Evolutionary conservation across 352 stramenopile genomes (phyloP).

Genomic region (Pythium volutum): DNA sequence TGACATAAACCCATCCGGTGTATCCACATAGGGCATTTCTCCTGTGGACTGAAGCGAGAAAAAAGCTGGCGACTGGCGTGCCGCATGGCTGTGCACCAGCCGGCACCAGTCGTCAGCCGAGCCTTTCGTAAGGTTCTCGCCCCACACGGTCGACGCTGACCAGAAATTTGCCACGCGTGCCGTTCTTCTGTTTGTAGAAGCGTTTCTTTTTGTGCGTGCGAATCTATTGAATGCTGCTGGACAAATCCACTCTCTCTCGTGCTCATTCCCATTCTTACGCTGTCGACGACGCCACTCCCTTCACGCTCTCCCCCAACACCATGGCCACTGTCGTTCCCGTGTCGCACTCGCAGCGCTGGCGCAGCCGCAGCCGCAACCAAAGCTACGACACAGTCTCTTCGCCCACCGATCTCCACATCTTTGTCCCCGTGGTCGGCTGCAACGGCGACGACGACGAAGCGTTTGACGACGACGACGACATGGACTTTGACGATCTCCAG

Average conservation of each 20-base stretch:
- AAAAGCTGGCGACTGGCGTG: too few species aligned
- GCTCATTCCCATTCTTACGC: not conserved
- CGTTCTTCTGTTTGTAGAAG: not conserved
- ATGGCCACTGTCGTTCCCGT: slow-evolving; percentile 62
- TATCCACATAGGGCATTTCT: too few species aligned
- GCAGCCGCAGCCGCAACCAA: slow-evolving; percentile 46
- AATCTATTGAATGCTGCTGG: not conserved
- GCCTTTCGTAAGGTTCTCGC: too few species aligned
- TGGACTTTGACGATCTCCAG: slow-evolving; percentile 35
- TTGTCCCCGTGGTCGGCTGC: not conserved
- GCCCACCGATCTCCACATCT: slow-evolving; percentile 10
- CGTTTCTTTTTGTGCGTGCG: not conserved
- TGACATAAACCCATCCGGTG: too few species aligned
- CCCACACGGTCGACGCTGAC: not conserved
- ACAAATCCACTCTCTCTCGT: not conserved
- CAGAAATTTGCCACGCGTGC: not conserved
- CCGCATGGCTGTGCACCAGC: too few species aligned
- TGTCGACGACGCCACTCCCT: not conserved
- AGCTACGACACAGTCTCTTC: slow-evolving; percentile 32
- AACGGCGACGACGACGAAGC: slow-evolving; percentile 16
- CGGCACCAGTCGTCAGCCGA: too few species aligned
- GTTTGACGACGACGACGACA: slow-evolving; percentile 24
- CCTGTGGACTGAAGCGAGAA: too few species aligned
- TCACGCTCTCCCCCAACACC: not conserved
- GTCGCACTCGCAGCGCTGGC: slow-evolving; percentile 50